Percentiles rank a stretch among this genome's conserved stretches.
Conservation (phyloP, 2,329 filamentous ascomycete genomes). For the Colletotrichum salicis region DNA sequence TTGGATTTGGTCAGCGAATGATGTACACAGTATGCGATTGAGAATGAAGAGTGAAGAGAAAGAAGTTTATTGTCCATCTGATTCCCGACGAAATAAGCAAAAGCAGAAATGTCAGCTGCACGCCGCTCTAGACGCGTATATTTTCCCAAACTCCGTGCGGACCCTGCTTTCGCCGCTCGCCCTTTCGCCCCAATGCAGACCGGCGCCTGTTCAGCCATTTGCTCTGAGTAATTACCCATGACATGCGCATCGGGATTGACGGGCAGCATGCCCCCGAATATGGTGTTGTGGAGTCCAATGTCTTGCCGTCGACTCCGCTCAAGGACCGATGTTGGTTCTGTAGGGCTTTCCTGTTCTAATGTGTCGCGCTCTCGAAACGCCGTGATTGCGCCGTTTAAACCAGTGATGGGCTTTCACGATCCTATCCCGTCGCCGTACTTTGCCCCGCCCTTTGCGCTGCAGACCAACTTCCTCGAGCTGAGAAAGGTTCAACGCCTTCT, state of each 20-base stretch:
- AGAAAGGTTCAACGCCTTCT: background rate
- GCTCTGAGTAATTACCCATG: background rate
- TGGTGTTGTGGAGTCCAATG: background rate
- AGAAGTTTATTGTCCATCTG: background rate
- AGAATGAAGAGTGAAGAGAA: background rate
- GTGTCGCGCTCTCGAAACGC: background rate
- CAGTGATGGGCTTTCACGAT: background rate
- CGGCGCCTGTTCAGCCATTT: background rate
- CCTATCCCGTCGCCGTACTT: background rate
- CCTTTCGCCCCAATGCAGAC: background rate
- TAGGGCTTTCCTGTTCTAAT: background rate
- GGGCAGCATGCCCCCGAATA: background rate
- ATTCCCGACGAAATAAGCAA: constrained; percentile 10
- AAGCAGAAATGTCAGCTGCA: constrained; percentile 5
- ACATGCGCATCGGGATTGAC: background rate
- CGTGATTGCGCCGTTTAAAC: constrained; percentile 14
- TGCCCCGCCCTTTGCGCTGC: background rate
- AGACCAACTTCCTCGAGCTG: background rate
- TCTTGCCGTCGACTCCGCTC: constrained; percentile 8
- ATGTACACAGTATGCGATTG: background rate
- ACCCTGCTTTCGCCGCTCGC: background rate
- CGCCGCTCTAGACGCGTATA: constrained; percentile 4
- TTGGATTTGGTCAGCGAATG: background rate
- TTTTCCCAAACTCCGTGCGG: constrained; percentile 5
- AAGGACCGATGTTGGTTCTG: background rate